Percentiles rank a stretch among this genome's conserved stretches.
phyloP scores from a whole-genome alignment of 2,329 filamentous ascomycete genomes.

The Bipolaris bicolor region DNA sequence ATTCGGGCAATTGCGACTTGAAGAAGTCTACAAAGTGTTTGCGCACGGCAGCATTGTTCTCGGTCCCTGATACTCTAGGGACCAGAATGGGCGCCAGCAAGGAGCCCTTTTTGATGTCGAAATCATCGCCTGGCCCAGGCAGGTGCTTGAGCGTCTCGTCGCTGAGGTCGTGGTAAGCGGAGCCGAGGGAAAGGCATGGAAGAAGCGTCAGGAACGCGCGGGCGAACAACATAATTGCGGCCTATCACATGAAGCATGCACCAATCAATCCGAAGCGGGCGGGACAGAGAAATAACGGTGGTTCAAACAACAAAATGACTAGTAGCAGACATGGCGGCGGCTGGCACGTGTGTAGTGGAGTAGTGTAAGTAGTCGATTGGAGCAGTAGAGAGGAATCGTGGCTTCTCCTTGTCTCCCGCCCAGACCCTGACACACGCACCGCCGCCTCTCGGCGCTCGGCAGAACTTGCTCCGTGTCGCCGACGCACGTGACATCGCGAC shows the following conservation, averaged over 20 bases:
- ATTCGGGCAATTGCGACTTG: slow-evolving; percentile 73
- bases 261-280: background rate
- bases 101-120: slow-evolving; percentile 78
- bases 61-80: slow-evolving; percentile 85
- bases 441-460: background rate
- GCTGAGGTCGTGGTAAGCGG: slow-evolving; percentile 68
- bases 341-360: background rate
- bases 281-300: background rate
- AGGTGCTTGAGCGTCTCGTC: slow-evolving; percentile 76
- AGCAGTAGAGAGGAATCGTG: slow-evolving; percentile 5
- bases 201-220: slow-evolving; percentile 32
- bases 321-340: too few species aligned
- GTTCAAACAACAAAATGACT: background rate
- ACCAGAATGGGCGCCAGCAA: slow-evolving; percentile 86
- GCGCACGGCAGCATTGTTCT: slow-evolving; percentile 75
- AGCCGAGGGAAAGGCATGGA: slow-evolving; percentile 33
- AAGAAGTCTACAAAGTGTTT: slow-evolving; percentile 90
- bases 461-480: background rate
- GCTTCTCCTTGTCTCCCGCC: background rate
- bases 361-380: background rate
- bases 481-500: slow-evolving; percentile 26
- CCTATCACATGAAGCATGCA: slow-evolving; percentile 19
- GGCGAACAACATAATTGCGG: slow-evolving; percentile 26
- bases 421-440: background rate
- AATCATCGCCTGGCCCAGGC: slow-evolving; percentile 72